Percentiles rank a stretch among this genome's conserved stretches.
phyloP scores from a whole-genome alignment of 2,329 filamentous ascomycete genomes.

The Penicillium digitatum region DNA sequence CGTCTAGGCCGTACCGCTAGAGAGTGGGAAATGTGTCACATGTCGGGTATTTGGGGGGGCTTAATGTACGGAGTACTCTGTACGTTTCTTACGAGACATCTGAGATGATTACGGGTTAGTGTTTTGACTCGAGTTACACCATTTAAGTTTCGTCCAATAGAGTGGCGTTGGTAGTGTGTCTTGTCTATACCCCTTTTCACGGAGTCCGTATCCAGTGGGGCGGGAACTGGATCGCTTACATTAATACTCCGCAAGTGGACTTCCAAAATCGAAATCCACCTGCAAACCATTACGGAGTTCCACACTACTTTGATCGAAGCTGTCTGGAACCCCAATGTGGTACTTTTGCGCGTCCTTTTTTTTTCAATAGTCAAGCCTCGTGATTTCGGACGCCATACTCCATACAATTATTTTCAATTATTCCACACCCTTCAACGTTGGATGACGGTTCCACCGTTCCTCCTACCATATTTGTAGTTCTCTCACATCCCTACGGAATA shows the following conservation, averaged over 20 bases:
- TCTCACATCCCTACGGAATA: not conserved
- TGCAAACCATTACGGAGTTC: not conserved
- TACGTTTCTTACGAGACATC: not conserved
- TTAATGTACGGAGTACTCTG: not conserved
- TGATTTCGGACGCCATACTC: not conserved
- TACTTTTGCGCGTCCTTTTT: no score
- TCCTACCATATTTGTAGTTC: not conserved
- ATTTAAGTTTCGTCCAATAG: not conserved
- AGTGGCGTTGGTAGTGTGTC: not conserved
- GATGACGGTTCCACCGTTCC: not conserved
- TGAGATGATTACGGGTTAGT: not conserved
- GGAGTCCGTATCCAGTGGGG: not conserved
- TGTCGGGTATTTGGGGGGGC: no score
- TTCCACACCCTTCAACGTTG: not conserved
- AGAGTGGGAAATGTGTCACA: conserved; percentile 2
- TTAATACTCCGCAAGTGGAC: not conserved
- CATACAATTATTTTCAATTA: not conserved
- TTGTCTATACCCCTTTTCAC: not conserved
- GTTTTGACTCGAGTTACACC: not conserved
- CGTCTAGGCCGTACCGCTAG: conserved; percentile 14
- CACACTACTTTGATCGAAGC: not conserved
- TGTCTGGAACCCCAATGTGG: not conserved
- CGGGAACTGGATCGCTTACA: not conserved
- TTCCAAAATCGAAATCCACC: not conserved
- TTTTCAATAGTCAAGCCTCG: no score